A percentile compares a stretch with the other conserved stretches of the same genome.
Conservation (phyloP, 2,329 filamentous ascomycete genomes). For the Ophiostoma sp. region DNA sequence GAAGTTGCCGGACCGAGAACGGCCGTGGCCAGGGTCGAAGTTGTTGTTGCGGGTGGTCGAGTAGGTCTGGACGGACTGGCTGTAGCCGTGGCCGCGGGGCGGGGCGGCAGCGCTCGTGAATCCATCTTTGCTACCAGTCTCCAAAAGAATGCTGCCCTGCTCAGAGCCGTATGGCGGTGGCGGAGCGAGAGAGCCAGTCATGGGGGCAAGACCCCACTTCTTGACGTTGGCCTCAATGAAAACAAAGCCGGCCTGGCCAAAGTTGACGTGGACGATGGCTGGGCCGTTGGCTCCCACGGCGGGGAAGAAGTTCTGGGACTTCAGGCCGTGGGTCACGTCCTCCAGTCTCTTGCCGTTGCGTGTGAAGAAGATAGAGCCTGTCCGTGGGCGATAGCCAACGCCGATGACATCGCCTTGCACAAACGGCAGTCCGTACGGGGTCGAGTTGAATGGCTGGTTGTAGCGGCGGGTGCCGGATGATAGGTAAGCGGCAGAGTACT, state of each 20-base stretch:
- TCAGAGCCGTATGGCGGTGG: conserved; percentile 96
- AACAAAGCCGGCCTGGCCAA: conserved; percentile 96
- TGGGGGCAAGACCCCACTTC: conserved; percentile 97
- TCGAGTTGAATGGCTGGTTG: conserved; percentile 86
- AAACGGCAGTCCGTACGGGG: conserved; percentile 77
- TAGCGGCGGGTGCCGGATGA: conserved; percentile 83
- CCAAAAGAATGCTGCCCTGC: conserved; percentile 91
- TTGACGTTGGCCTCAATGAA: conserved; percentile 99
- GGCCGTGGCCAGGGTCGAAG: conserved; percentile 64
- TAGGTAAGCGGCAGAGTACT: conserved; percentile 86
- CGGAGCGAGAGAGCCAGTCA: conserved; percentile 91
- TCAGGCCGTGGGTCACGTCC: conserved; percentile 88
- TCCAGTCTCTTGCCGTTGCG: conserved; percentile 97
- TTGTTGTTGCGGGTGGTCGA: conserved; percentile 41
- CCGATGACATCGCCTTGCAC: conserved; percentile 95
- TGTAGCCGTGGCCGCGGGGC: conserved; percentile 44
- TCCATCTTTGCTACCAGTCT: conserved; percentile 71
- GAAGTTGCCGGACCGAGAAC: conserved; percentile 76
- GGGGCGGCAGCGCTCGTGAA: conserved; percentile 43
- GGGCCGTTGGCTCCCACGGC: conserved; percentile 96
- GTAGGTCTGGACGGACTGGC: conserved; percentile 49
- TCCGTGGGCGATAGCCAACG: conserved; percentile 90
- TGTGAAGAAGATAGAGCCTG: conserved; percentile 95
- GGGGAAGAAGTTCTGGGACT: conserved; percentile 95
- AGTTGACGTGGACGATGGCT: conserved; percentile 91